Conservation (phyloP, 495 filamentous ascomycete species). For the Penicillium arizonense region DNA sequence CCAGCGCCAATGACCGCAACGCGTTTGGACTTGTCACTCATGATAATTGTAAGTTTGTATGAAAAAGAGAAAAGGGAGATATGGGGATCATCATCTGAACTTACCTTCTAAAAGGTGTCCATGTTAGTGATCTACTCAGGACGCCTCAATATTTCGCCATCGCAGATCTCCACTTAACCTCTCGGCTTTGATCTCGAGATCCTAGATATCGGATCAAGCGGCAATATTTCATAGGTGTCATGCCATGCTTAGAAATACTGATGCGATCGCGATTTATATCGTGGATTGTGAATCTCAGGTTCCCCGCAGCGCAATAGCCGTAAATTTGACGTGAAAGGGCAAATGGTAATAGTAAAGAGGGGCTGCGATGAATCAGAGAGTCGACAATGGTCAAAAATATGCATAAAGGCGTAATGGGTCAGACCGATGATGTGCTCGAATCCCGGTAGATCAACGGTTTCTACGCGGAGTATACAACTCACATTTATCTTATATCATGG, state of each 20-base stretch:
- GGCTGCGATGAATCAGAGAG: background rate
- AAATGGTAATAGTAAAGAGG: background rate
- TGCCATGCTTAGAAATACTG: background rate
- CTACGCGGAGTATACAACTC: no score
- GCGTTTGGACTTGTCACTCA: conserved; percentile 23
- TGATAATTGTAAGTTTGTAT: conserved; percentile 5
- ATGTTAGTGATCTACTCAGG: background rate
- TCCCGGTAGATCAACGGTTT: conserved; percentile 13
- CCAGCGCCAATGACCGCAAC: conserved; percentile 72
- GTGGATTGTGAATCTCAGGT: conserved; percentile 12
- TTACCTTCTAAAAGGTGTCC: background rate
- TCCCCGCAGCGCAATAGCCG: background rate
- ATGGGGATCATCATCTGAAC: no score
- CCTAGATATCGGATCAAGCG: conserved; percentile 4
- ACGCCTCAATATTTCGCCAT: conserved; percentile 15
- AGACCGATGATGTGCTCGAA: conserved; percentile 37
- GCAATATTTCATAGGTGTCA: background rate
- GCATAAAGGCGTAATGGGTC: conserved; percentile 18
- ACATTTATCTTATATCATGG: no score
- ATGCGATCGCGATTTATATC: conserved; percentile 7
- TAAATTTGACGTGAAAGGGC: background rate
- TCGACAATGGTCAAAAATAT: background rate
- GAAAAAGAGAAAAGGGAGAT: background rate
- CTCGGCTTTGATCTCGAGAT: background rate
- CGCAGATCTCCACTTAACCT: background rate